Evolutionary conservation across 1,139 yeast species (phyloP), one percentile per base, ranked within the genome.

Genomic region (Lodderomyces metapsilosis): DNA sequence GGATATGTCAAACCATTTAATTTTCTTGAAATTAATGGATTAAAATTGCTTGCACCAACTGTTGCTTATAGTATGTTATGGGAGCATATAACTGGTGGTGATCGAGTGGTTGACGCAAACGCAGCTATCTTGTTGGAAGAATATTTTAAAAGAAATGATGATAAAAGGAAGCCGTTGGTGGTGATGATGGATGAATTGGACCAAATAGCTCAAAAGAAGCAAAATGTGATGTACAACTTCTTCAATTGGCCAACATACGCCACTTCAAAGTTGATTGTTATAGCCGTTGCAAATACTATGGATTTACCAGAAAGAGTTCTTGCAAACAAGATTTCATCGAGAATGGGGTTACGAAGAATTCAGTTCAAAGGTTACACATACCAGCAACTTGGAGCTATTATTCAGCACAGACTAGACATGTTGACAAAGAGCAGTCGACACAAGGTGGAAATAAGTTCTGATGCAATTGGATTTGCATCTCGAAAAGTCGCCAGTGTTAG

Each of bases 271-370:
- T 69, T 92, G 39, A 80, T 92, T 43, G 95, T 94, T 2, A 74
- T 92, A 38, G 98, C 98, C 0, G 91, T 92, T 24, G 98, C 98
- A 6, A 94, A 94, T 57, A 91, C 98, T 0, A 89, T 94, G 97
- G 98, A 92, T 64, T 68, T 92, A 39, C 98, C 98, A 0, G 98
- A 92, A 58, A 73, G 97, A 46, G 76, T 84, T 39, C 68, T 92
- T 36, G 82, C 95, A 17, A 91, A 89, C 62, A 92, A 92, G 61
- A 86, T 89, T 6, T 84, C 96, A 1, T 88, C 97, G 1, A 79
- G 99, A 52, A 71, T 94, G 46, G 98, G 99, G 2, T 71, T 91
- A 38, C 81, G 88, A 12, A 78, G 98, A 61, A 77, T 92, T 37
- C 88, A 86, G 61, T 94, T 92, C 57, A 79, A 88, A 1, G 97